These are phyloP conservation scores for Bruguiera parviflora DNA, from an alignment of 345 rosid species.

Conservation along the genomic window DNA sequence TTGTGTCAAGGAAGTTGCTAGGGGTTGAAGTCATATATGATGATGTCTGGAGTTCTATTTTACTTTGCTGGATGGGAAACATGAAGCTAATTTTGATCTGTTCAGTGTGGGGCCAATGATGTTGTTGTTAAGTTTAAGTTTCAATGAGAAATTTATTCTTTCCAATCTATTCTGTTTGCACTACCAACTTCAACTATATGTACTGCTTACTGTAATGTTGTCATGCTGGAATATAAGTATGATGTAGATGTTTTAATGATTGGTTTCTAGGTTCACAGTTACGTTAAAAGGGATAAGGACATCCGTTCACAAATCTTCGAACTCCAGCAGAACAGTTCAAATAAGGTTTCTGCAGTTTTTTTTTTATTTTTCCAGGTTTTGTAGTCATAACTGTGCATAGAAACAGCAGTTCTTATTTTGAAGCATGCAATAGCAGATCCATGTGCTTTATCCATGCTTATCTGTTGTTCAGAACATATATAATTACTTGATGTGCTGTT, in stretches of 20 bases:
- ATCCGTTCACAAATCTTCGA: conserved; percentile 41
- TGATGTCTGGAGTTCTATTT: not conserved
- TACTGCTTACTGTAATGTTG: not conserved
- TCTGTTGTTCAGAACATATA: not conserved
- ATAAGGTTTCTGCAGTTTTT: conserved; percentile 55
- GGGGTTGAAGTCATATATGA: not conserved
- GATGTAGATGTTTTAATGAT: not conserved
- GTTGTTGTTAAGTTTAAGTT: not conserved
- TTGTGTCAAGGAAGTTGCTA: not conserved
- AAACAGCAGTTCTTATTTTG: not conserved
- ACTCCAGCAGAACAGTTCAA: conserved; percentile 52
- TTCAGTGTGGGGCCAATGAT: conserved; percentile 1
- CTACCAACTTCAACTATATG: not conserved
- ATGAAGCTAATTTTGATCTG: not conserved
- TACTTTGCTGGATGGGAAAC: not conserved
- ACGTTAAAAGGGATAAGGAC: conserved; percentile 40
- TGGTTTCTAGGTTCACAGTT: conserved; percentile 48
- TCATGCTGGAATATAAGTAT: conserved; percentile 1
- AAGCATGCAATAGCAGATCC: not conserved
- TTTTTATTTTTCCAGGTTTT: not conserved
- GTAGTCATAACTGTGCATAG: not conserved
- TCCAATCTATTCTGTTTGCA: too few relatives aligned
- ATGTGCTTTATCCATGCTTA: conserved; percentile 5
- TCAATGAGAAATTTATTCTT: not conserved
- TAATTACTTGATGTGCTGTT: not conserved